Base-by-base conservation (phyloP, 1,139 yeast genomes). In the Saccharomyces hybrid region DNA sequence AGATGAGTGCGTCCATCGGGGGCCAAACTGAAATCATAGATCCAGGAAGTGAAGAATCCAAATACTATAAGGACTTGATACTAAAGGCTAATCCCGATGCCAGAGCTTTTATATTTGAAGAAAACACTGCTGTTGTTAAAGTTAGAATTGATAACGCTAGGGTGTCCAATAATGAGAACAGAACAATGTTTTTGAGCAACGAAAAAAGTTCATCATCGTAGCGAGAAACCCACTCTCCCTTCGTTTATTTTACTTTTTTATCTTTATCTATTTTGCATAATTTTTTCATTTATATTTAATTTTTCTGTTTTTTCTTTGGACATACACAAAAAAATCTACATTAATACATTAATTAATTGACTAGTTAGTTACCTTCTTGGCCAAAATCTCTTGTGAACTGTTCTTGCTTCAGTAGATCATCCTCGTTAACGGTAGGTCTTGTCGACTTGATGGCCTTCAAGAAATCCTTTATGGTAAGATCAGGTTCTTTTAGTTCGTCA, bases 321-420 rank as follows among this genome's bases (percentile, higher is more conserved):
- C n/a, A 38, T 32, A 21, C 28, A 29, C 16, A 21, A 16, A 19
- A 29, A 29, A 46, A 19, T n/a, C 24, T 46, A 51, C 16, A 14
- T 34, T 34, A 38, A 16, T 14, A 50, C 48, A 27, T 46, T 9
- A 28, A 46, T 11, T 26, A 21, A 29, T n/a, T 14, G 24, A 28
- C 27, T 42, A 21, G 12, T 53, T 66, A 89, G 68, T 88, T 88
- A 55, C 99, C 99, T 71, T 93, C 99, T 68, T 91, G 96, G 52
- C 99, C 99, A 71, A 93, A 95, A 72, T 95, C 99, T 50, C 79
- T 79, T 0, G 99, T 95, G 68, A 95, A 95, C 61, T 88, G 87
- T 54, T 83, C 81, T 72, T 93, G 98, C 67, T 86, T 87, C 59
- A 76, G 77, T 60, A 93, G 80, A 70, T 95, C 99, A 12, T 79